Evolutionary conservation across 768 basidiomycete species (phyloP).

Genomic region (Cystobasidium ongulense): DNA sequence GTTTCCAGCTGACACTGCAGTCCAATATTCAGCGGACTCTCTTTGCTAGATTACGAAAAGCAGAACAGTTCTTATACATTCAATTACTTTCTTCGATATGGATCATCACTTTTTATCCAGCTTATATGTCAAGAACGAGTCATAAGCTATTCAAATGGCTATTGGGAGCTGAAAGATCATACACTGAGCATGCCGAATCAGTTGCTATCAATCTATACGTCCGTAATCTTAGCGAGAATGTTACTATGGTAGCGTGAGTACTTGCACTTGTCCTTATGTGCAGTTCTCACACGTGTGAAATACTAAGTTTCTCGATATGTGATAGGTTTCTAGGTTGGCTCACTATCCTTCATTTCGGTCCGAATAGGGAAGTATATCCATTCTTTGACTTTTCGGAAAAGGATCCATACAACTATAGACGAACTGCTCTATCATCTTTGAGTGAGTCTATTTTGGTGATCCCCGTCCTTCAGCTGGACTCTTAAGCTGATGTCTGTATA

Average conservation of each 20-base stretch:
- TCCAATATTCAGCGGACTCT: slow-evolving; percentile 42
- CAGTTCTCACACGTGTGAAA: neutral
- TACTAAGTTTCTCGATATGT: neutral
- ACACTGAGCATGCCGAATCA: slow-evolving; percentile 44
- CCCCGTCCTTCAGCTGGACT: too few species aligned
- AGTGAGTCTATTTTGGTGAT: neutral
- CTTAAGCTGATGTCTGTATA: too few species aligned
- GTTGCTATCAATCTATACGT: slow-evolving; percentile 44
- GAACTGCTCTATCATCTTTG: slow-evolving; percentile 47
- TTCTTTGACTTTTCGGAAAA: slow-evolving; percentile 47
- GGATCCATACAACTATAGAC: slow-evolving; percentile 49
- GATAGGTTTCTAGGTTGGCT: slow-evolving; percentile 46
- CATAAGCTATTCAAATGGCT: slow-evolving; percentile 44
- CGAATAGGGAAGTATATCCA: slow-evolving; percentile 48
- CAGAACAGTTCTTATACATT: slow-evolving; percentile 45
- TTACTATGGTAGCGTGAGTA: slow-evolving; percentile 41
- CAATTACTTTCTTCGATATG: slow-evolving; percentile 46
- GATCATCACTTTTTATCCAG: slow-evolving; percentile 47
- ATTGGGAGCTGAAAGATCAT: slow-evolving; percentile 45
- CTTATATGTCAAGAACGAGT: slow-evolving; percentile 47
- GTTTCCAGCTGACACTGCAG: too few species aligned
- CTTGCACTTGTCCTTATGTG: neutral
- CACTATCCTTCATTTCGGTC: slow-evolving; percentile 46
- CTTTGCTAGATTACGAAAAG: slow-evolving; percentile 47
- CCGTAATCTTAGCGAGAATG: slow-evolving; percentile 48